phyloP scores from a whole-genome alignment of 108 stramenopile genomes.

The Cyclotella sp. region DNA sequence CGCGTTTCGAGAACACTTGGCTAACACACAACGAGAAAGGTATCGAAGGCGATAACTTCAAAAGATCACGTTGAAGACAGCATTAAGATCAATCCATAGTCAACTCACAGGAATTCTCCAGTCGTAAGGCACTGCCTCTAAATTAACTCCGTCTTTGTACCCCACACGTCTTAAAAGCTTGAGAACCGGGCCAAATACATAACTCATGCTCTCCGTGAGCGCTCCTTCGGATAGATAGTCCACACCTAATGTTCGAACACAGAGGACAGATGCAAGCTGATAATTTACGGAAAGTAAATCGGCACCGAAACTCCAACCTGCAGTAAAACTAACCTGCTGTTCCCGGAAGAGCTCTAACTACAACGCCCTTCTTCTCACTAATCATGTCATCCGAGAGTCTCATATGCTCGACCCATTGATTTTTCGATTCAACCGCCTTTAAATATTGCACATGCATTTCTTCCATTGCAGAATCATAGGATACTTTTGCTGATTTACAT shows the following conservation, averaged over 20 bases:
- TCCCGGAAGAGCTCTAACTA: slow-evolving; percentile 39
- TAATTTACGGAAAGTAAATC: not conserved
- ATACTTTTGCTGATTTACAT: not conserved
- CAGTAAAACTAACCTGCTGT: slow-evolving; percentile 18
- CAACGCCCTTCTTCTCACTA: slow-evolving; percentile 41
- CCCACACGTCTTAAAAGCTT: slow-evolving; percentile 37
- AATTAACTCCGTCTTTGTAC: slow-evolving; percentile 37
- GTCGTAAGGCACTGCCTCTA: slow-evolving; percentile 50
- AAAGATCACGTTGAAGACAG: not conserved
- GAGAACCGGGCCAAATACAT: slow-evolving; percentile 52
- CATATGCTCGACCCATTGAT: slow-evolving; percentile 47
- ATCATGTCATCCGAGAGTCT: slow-evolving; percentile 39
- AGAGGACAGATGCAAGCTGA: not conserved
- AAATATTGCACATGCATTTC: slow-evolving; percentile 36
- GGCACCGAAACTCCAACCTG: too few species aligned
- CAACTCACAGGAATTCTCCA: slow-evolving; percentile 41
- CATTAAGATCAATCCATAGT: not conserved
- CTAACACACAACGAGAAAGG: not conserved
- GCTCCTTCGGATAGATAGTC: slow-evolving; percentile 44
- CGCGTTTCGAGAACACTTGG: slow-evolving; percentile 43
- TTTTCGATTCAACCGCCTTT: slow-evolving; percentile 44
- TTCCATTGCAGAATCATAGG: slow-evolving; percentile 16
- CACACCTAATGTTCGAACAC: slow-evolving; percentile 12
- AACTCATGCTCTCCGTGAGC: slow-evolving; percentile 35
- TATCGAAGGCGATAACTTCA: not conserved